phyloP scores from a whole-genome alignment of 2,329 filamentous ascomycete genomes.

The Pseudocercospora musae region DNA sequence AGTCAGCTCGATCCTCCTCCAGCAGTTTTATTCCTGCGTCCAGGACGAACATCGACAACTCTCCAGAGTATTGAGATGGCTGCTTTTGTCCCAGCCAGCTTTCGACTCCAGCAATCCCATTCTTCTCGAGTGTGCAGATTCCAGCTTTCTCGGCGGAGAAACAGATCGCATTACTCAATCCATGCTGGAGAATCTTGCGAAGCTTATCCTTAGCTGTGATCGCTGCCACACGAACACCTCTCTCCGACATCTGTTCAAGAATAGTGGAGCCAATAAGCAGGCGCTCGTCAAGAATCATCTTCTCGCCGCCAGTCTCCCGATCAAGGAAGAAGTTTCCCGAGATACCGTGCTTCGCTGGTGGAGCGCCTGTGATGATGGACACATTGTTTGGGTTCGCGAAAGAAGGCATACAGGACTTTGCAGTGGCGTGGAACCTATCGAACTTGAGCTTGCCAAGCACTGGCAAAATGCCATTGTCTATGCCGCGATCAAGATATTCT shows the following conservation, averaged over 20 bases:
- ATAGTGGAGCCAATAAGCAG: constrained; percentile 44
- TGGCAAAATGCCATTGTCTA: constrained; percentile 37
- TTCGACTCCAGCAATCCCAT: constrained; percentile 39
- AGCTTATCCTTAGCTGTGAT: constrained; percentile 48
- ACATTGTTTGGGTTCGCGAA: constrained; percentile 48
- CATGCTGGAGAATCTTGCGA: constrained; percentile 41
- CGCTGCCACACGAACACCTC: constrained; percentile 42
- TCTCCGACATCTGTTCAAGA: constrained; percentile 40
- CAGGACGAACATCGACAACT: constrained; percentile 45
- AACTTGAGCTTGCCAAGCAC: constrained; percentile 33
- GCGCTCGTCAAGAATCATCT: constrained; percentile 43
- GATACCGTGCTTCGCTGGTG: constrained; percentile 42
- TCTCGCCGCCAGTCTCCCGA: constrained; percentile 38
- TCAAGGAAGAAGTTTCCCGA: constrained; percentile 47
- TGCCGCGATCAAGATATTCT: constrained; percentile 39
- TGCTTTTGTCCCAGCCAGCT: constrained; percentile 38
- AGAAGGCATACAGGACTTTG: constrained; percentile 43
- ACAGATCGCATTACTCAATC: constrained; percentile 37
- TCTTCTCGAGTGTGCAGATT: constrained; percentile 33
- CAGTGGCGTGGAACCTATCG: constrained; percentile 40
- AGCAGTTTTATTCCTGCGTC: constrained; percentile 45
- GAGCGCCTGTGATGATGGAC: constrained; percentile 45
- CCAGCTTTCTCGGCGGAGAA: constrained; percentile 40
- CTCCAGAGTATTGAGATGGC: constrained; percentile 44
- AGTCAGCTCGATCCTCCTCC: constrained; percentile 39